Base-by-base conservation (phyloP, 495 filamentous ascomycete species). In the Aspergillus baeticus region DNA sequence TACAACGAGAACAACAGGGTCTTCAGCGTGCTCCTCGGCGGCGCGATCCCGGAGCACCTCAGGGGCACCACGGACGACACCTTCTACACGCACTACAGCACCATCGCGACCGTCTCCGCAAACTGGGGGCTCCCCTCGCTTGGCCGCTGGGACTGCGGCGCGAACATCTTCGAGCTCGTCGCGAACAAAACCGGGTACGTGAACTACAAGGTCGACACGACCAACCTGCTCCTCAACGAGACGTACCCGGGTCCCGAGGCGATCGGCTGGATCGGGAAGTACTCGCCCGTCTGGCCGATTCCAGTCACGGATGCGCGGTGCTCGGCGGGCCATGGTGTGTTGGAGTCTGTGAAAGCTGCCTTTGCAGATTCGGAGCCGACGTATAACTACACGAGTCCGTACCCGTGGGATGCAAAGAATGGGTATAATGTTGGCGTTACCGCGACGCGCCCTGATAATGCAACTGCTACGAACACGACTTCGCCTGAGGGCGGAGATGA, bases 71-170 rank as follows among this genome's bases (percentile, higher is more conserved):
- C 68, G 3, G 88, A 90, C 60, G 62, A 77, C 65, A 82, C 75
- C 42, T 89, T 83, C 76, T 90, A 90, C 71, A 84, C 83, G 62
- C 87, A 89, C 72, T 90, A 87, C 77, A 86, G 81, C 36, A 74
- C 80, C 52, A 79, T 91, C 55, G 74, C 87, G 8, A 84, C 85
- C 15, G 76, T 85, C 20, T 73, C 79, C 22, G 83, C 82, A 8
- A 91, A 91, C 76, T 89, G 85, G 85, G 83, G 71, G 11, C 73
- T 89, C 33, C 82, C 84, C n/a, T 86, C 81, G 26, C 78, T 90
- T 8, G 87, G 87, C 10, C 77, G 87, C 60, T 89, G 84, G 73
- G 86, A 90, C 59, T 85, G 86, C 38, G 86, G 86, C 52, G 86
- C 87, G 26, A 90, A 90, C 53, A 73, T 89, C 18, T 83, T 88